Evolutionary conservation across 2,329 filamentous ascomycete species (phyloP).

Genomic region (Gnomoniopsis sp.): DNA sequence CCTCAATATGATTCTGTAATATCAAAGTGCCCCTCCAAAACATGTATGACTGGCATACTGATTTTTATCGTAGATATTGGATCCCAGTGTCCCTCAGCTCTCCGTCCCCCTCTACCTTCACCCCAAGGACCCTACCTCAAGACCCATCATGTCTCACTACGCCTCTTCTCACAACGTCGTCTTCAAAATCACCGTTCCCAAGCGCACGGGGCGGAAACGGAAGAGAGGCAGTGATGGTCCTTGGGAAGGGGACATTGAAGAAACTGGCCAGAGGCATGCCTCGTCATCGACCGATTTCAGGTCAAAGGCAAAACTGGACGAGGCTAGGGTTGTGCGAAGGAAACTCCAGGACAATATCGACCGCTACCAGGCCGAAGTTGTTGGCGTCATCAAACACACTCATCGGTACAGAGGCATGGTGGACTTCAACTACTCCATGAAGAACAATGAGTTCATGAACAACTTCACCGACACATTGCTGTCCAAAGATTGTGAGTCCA

Average conservation of each 20-base stretch:
- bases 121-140: slow-evolving; percentile 74
- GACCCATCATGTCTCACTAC: slow-evolving; percentile 74
- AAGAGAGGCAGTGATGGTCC: slow-evolving; percentile 73
- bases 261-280: slow-evolving; percentile 22
- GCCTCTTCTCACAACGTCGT: slow-evolving; percentile 78
- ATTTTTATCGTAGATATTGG: slow-evolving; percentile 37
- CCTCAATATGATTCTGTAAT: slow-evolving; percentile 36
- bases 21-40: background rate
- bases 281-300: background rate
- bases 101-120: slow-evolving; percentile 71
- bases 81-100: slow-evolving; percentile 40
- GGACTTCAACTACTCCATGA: slow-evolving; percentile 80
- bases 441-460: slow-evolving; percentile 64
- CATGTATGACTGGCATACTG: background rate
- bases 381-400: slow-evolving; percentile 72
- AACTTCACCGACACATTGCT: slow-evolving; percentile 70
- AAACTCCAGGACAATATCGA: slow-evolving; percentile 68
- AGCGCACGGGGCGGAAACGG: slow-evolving; percentile 78
- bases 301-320: slow-evolving; percentile 39
- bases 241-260: slow-evolving; percentile 47
- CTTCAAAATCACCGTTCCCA: slow-evolving; percentile 82
- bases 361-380: slow-evolving; percentile 63
- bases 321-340: slow-evolving; percentile 53
- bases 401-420: slow-evolving; percentile 84
- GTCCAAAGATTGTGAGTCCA: slow-evolving; percentile 60